Conservation (phyloP, 768 basidiomycete genomes). For the Thelephora ganbajun region DNA sequence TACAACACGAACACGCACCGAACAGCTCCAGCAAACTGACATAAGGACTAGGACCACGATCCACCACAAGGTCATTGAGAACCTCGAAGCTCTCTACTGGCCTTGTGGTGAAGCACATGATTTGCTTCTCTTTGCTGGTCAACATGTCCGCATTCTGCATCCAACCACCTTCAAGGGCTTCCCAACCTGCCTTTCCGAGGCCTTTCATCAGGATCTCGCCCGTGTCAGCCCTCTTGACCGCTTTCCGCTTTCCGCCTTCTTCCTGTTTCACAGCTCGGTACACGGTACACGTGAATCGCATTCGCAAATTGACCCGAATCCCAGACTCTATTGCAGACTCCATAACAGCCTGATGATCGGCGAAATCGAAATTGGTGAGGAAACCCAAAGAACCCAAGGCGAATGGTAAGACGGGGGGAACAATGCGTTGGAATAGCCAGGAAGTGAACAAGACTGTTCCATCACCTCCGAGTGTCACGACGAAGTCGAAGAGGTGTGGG, state of each 20-base stretch:
- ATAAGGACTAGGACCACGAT: conserved; percentile 95
- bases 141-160: conserved; percentile 28
- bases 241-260: conserved; percentile 48
- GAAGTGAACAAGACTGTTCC: conserved; percentile 98
- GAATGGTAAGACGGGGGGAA: conserved; percentile 96
- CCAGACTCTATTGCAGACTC: conserved; percentile 82
- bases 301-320: conserved; percentile 92
- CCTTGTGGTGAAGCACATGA: conserved; percentile 93
- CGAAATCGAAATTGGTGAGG: conserved; percentile 92
- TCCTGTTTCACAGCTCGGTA: conserved; percentile 81
- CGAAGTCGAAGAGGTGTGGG: conserved; percentile 94
- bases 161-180: conserved; percentile 79
- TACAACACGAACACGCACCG: conserved; percentile 37
- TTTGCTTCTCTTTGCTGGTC: conserved; percentile 77
- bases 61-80: conserved; percentile 93
- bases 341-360: conserved; percentile 74
- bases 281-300: conserved; percentile 98
- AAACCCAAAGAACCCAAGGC: conserved; percentile 96
- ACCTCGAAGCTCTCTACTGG: conserved; percentile 95
- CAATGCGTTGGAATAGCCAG: conserved; percentile 96
- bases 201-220: conserved; percentile 97
- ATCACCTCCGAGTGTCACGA: conserved; percentile 93
- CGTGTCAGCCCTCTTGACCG: conserved; percentile 85
- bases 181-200: conserved; percentile 86
- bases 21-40: conserved; percentile 93